Base-by-base conservation (phyloP, 164 flowering plant genomes). In the Cinnamomum chago region DNA sequence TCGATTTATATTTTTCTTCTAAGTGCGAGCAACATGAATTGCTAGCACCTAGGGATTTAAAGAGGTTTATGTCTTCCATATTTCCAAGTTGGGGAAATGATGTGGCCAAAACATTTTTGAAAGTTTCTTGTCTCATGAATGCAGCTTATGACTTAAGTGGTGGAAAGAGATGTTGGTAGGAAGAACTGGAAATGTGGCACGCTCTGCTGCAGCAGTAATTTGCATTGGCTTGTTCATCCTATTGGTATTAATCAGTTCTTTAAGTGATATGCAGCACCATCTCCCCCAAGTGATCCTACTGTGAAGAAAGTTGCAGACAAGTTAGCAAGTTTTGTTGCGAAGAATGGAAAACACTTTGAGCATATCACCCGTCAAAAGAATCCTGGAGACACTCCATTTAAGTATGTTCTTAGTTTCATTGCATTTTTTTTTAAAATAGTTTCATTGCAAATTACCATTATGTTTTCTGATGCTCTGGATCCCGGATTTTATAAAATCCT, bases 251-350 rank as follows among this genome's bases (percentile, higher is more conserved):
- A 96, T 90, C 92, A 83, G 93, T 93, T 93, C 85, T 95, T 85
- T 96, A 92, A 96, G 98, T 96, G 93, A 88, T 82, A 87, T 96
- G 99, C 99, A 95, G 97, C 89, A 89, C 94, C 97, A 70, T 79
- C 88, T 81, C 75, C 90, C 51, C 98, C 99, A 73, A 90, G 90
- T 73, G 97, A 96, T 86, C 90, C 90, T 82, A 83, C 90, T 71
- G 99, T 94, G 85, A 96, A 87, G 95, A 94, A 86, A 71, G 98
- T 89, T 80, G 98, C 97, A 30, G 98, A 96, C 84, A 96, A 88
- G 82, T 82, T 96, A 78, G 99, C 99, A 78, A 90, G 89, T 88
- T 96, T 96, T 92, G 98, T 92, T 79, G 97, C 98, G 40, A 96
- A 92, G 87, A 80, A 92, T 88, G 99, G 99, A 80, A 89, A 95